Evolutionary conservation across 768 basidiomycete species (phyloP), one percentile per base, ranked within the genome.

Genomic region (Trametes villosa): DNA sequence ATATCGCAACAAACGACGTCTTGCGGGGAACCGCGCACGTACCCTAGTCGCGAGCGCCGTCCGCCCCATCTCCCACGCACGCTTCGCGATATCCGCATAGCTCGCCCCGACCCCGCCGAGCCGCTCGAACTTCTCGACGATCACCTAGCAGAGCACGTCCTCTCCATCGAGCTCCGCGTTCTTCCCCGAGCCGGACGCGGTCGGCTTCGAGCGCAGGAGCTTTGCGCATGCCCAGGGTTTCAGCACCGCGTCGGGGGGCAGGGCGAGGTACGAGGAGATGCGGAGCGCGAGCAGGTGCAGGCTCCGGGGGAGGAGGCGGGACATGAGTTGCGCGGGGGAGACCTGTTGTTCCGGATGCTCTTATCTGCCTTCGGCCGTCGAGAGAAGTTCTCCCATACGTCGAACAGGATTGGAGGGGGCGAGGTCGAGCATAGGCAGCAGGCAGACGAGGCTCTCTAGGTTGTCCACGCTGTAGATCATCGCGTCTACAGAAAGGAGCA

Each of bases 211-310:
- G 17, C 83, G 85, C 48, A 86, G 73, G 58, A 99, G 97, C 74
- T 97, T 96, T 1, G 93, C 89, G 60, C 87, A 88, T 1, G 97
- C 97, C 97, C 97, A 99, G 70, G 98, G 96, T 63, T 88, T 92
- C 41, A 99, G 78, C 0, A 98, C 94, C 0, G 86, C 83, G 64
- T 95, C 91, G 0, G 94, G 90, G 52, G 91, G 89, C 45, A 98
- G 79, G 17, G 84, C 83, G 31, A 98, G 82, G 75, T 87, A 94
- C 1, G 85, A 81, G 2, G 96, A 95, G 64, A 98, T 88, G 26
- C 95, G 87, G 18, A 98, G 85, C 9, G 96, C 94, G 45, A 98
- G 87, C 1, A 98, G 84, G 70, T 99, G 96, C 61, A 94, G 80
- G 63, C 93, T 93, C 15, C 95, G 87, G 0, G 93, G 83, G 8